Conservation (phyloP, 2,329 filamentous ascomycete genomes). For the Aspergillus novoparasiticus region DNA sequence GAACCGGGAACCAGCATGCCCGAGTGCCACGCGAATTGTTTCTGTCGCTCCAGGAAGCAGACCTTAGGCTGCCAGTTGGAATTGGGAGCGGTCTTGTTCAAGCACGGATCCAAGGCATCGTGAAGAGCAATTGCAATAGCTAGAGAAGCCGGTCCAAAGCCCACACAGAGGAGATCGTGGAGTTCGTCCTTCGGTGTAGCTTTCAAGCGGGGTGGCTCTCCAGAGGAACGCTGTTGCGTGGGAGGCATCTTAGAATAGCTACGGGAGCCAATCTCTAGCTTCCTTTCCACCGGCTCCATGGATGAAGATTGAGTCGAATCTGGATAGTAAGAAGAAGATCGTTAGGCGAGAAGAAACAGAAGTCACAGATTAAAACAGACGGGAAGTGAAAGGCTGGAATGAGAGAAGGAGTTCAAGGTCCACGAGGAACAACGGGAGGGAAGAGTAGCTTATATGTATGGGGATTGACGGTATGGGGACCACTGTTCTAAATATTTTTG, state of each 20-base stretch:
- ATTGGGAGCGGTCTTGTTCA: conserved; percentile 43
- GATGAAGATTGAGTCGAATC: conserved; percentile 4
- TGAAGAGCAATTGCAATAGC: conserved; percentile 87
- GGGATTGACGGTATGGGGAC: conserved; percentile 15
- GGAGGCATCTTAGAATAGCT: conserved; percentile 26
- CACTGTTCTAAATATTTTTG: conserved; percentile 5
- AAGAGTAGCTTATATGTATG: conserved; percentile 17
- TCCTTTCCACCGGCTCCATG: conserved; percentile 26
- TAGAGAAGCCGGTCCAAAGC: conserved; percentile 89
- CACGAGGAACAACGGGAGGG: conserved; percentile 13
- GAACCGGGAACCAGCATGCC: conserved; percentile 93
- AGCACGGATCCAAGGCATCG: conserved; percentile 64
- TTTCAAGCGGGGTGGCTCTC: conserved; percentile 49
- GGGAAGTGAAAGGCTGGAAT: neutral
- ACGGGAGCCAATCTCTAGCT: conserved; percentile 31
- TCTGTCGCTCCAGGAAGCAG: conserved; percentile 84
- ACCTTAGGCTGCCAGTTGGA: conserved; percentile 64
- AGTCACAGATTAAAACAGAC: neutral
- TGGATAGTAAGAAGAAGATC: neutral
- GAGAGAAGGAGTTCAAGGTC: conserved; percentile 9
- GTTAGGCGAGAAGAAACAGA: neutral
- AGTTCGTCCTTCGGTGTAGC: conserved; percentile 63
- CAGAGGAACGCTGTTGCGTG: conserved; percentile 24
- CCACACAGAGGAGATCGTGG: conserved; percentile 85
- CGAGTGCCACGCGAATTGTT: conserved; percentile 84